Percentiles rank a stretch among this genome's conserved stretches.
phyloP scores from a whole-genome alignment of 768 basidiomycete species.

The Auriscalpium microsporum region DNA sequence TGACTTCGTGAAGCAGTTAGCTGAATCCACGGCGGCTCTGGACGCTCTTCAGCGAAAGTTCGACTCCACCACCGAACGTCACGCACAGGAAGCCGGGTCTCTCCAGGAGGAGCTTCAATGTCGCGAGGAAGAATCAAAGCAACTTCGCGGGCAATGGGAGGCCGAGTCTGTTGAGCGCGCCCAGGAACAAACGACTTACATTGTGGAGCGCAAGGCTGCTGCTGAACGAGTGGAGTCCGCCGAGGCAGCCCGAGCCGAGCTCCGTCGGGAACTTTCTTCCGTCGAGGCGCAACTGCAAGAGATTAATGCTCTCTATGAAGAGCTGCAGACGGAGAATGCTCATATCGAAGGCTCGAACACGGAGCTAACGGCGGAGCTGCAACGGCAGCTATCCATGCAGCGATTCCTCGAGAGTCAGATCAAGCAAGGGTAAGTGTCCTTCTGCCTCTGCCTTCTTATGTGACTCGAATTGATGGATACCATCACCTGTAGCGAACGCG shows the following conservation, averaged over 20 bases:
- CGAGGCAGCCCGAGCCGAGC: slow-evolving; percentile 16
- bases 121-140: neutral
- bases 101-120: slow-evolving; percentile 10
- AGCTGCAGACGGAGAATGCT: slow-evolving; percentile 42
- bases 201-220: slow-evolving; percentile 14
- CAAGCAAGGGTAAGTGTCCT: slow-evolving; percentile 44
- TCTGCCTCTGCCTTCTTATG: too few relatives aligned
- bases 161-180: slow-evolving; percentile 4
- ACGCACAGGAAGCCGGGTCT: slow-evolving; percentile 11
- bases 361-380: slow-evolving; percentile 52
- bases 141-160: slow-evolving; percentile 7
- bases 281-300: slow-evolving; percentile 35
- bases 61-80: slow-evolving; percentile 17
- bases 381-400: slow-evolving; percentile 51
- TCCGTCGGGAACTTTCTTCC: slow-evolving; percentile 29
- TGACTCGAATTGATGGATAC: too few relatives aligned
- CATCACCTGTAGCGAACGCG: slow-evolving; percentile 35
- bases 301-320: slow-evolving; percentile 26
- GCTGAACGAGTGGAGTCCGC: slow-evolving; percentile 4
- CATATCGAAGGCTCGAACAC: slow-evolving; percentile 49
- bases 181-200: slow-evolving; percentile 2
- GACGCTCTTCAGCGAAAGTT: slow-evolving; percentile 22
- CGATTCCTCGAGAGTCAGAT: slow-evolving; percentile 57
- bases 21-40: slow-evolving; percentile 17
- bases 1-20: slow-evolving; percentile 1